phyloP scores from a whole-genome alignment of 441 rosid genomes.

The Populus hybrid region DNA sequence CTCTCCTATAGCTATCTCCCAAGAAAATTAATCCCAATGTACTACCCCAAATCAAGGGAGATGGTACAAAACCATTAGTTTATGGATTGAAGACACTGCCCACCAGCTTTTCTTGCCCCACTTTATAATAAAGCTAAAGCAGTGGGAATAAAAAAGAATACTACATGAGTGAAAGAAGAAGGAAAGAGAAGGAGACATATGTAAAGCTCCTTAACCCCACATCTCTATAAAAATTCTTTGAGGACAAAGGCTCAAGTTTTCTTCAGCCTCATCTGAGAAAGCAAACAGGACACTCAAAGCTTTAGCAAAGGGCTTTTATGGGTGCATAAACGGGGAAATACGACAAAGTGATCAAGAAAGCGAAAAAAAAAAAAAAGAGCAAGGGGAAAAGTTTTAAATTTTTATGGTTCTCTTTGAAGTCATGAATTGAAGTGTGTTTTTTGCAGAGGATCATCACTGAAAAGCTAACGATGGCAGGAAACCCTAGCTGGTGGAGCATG shows the following conservation, averaged over 20 bases:
- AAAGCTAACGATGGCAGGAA: conserved; percentile 64
- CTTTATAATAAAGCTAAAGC: conserved; percentile 94
- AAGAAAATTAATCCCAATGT: conserved; percentile 39
- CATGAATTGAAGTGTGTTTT: conserved; percentile 21
- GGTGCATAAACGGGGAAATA: conserved; percentile 43
- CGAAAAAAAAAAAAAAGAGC: conserved; percentile 17
- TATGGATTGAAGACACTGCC: conserved; percentile 33
- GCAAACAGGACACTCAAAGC: conserved; percentile 35
- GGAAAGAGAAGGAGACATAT: conserved; percentile 30
- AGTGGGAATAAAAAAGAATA: conserved; percentile 40
- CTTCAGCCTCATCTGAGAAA: conserved; percentile 56
- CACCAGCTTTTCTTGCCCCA: conserved; percentile 64
- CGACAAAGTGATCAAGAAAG: conserved; percentile 33
- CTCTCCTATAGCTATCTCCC: conserved; percentile 2
- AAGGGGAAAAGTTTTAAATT: background rate
- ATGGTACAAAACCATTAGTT: conserved; percentile 17
- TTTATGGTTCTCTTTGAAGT: conserved; percentile 5
- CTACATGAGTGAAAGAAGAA: conserved; percentile 33
- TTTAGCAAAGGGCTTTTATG: conserved; percentile 38
- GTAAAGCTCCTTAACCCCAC: conserved; percentile 37
- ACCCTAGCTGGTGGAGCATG: conserved; percentile 69
- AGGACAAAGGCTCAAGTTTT: conserved; percentile 26
- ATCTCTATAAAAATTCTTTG: conserved; percentile 43
- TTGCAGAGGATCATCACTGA: background rate
- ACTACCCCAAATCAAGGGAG: conserved; percentile 41